Conservation (phyloP, 164 flowering plant genomes). For the Platanus orientalis region DNA sequence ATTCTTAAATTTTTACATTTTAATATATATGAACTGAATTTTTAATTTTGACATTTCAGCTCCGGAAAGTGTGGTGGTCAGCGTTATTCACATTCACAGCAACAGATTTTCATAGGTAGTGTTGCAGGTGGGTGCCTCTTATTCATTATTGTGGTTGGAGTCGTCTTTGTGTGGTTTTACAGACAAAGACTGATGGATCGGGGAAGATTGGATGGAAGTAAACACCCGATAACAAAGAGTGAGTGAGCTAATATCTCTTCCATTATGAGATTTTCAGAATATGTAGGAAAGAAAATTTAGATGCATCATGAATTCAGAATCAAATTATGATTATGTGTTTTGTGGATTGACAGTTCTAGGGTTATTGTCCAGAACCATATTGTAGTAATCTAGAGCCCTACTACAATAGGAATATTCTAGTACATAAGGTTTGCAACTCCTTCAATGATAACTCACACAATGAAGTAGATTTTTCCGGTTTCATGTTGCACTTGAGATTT, state of each 20-base stretch:
- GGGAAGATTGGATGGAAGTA: constrained; percentile 19
- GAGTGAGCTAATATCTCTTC: constrained; percentile 25
- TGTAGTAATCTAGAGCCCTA: too few relatives aligned
- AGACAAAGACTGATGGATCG: constrained; percentile 16
- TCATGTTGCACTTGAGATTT: too few relatives aligned
- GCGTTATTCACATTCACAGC: constrained; percentile 14
- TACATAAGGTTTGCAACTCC: too few relatives aligned
- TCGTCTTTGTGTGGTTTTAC: constrained; percentile 27
- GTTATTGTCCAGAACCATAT: too few relatives aligned
- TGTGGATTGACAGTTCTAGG: too few relatives aligned
- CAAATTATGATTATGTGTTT: too few relatives aligned
- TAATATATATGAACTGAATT: constrained; percentile 1
- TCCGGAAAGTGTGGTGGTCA: constrained; percentile 32
- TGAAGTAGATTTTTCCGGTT: too few relatives aligned
- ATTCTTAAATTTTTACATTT: background rate
- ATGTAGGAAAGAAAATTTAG: too few relatives aligned
- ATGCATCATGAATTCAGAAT: too few relatives aligned
- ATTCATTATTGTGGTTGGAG: constrained; percentile 32
- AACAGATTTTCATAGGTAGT: constrained; percentile 32
- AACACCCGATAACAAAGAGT: constrained; percentile 37
- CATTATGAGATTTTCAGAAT: background rate
- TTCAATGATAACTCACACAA: too few relatives aligned
- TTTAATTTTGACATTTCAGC: constrained; percentile 30
- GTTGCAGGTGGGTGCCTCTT: constrained; percentile 43
- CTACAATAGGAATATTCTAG: too few relatives aligned